Evolutionary conservation across 306 rosid species (phyloP).

Genomic region (Cotoneaster glaucophyllus): DNA sequence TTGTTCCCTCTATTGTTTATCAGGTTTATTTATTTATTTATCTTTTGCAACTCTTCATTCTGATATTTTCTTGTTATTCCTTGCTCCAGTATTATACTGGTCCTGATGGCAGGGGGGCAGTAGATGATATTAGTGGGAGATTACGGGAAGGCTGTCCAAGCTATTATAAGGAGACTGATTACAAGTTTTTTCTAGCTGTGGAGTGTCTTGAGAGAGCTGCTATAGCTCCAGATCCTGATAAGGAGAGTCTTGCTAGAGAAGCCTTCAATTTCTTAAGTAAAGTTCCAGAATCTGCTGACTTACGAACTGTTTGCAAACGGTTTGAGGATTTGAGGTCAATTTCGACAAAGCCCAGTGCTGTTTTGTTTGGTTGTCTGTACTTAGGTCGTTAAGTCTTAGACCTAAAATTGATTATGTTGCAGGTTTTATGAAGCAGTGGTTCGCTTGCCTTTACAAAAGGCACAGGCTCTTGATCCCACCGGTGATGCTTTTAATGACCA

Average conservation of each 20-base stretch:
- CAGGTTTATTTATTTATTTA: background rate
- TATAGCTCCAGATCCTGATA: conserved; percentile 52
- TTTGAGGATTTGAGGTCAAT: conserved; percentile 90
- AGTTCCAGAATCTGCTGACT: conserved; percentile 96
- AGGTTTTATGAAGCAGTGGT: conserved; percentile 98
- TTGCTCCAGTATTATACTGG: conserved; percentile 79
- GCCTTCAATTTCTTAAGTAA: conserved; percentile 76
- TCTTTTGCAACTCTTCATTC: conserved; percentile 11
- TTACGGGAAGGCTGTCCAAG: conserved; percentile 98
- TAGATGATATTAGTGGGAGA: conserved; percentile 87
- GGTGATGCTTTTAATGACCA: conserved; percentile 88
- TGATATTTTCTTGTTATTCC: conserved; percentile 15
- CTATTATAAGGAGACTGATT: conserved; percentile 95
- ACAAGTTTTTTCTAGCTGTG: conserved; percentile 92
- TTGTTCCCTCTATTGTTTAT: background rate
- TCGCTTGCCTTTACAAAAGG: conserved; percentile 91
- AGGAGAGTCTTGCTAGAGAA: conserved; percentile 81
- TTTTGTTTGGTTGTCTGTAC: conserved; percentile 7
- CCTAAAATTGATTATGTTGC: conserved; percentile 27
- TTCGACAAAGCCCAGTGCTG: background rate
- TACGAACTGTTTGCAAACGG: conserved; percentile 86
- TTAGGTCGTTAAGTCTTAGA: conserved; percentile 19
- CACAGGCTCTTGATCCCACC: conserved; percentile 88
- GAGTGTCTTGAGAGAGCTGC: conserved; percentile 96
- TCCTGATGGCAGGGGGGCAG: conserved; percentile 98